phyloP scores from a whole-genome alignment of 495 filamentous ascomycete genomes.

The Cryomyces minteri region DNA sequence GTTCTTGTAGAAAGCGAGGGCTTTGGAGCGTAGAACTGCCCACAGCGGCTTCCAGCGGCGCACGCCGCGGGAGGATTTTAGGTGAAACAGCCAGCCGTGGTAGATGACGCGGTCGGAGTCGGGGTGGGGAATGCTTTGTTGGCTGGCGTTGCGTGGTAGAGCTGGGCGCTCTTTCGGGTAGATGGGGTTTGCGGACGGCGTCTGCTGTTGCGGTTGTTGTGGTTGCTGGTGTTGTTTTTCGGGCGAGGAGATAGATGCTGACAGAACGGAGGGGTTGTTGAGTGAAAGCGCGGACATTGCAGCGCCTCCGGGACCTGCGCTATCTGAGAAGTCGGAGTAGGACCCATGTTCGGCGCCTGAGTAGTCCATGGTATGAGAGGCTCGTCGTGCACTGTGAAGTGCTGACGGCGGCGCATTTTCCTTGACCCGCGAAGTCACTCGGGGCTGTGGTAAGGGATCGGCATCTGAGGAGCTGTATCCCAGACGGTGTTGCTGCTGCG shows the following conservation, averaged over 20 bases:
- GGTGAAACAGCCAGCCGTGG: conserved; percentile 76
- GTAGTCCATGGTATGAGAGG: conserved; percentile 47
- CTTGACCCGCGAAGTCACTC: not conserved
- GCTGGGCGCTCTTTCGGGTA: conserved; percentile 6
- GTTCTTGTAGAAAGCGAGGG: conserved; percentile 82
- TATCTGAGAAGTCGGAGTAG: conserved; percentile 81
- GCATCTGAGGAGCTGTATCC: conserved; percentile 52
- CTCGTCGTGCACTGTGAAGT: conserved; percentile 8
- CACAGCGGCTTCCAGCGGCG: conserved; percentile 90
- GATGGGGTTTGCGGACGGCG: not conserved
- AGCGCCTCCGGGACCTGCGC: conserved; percentile 22
- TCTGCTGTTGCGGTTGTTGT: not conserved
- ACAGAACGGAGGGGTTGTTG: conserved; percentile 4
- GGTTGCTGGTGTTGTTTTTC: not conserved
- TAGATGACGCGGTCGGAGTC: conserved; percentile 59
- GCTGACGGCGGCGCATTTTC: not conserved
- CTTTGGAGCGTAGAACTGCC: conserved; percentile 77
- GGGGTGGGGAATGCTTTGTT: conserved; percentile 31
- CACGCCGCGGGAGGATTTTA: conserved; percentile 73
- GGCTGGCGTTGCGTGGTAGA: conserved; percentile 33
- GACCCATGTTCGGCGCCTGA: conserved; percentile 79
- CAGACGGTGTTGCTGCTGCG: conserved; percentile 14
- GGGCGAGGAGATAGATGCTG: not conserved
- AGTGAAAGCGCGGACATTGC: conserved; percentile 24
- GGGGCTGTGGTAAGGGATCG: not conserved